Percentiles rank a stretch among this genome's conserved stretches.
These are phyloP conservation scores for Aspergillus saccharolyticus DNA, from an alignment of 495 filamentous ascomycete species.

Conservation along the genomic window DNA sequence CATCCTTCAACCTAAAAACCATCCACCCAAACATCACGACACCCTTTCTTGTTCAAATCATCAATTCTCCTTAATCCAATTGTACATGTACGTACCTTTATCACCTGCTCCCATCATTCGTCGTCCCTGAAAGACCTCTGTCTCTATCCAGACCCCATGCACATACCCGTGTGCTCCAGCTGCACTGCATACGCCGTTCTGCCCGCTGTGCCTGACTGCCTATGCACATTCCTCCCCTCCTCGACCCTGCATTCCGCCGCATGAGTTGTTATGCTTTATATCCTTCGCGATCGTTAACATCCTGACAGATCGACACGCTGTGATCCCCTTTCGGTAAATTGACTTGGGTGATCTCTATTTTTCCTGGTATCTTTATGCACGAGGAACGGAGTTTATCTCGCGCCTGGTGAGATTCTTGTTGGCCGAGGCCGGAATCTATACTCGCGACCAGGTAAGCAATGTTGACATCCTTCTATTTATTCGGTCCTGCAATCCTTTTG, in stretches of 20 bases:
- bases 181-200: background rate
- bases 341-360: conserved; percentile 7
- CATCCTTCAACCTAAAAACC: too few relatives aligned
- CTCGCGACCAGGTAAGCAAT: conserved; percentile 14
- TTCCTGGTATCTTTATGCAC: conserved; percentile 13
- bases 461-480: conserved; percentile 6
- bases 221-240: conserved; percentile 17
- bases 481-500: conserved; percentile 2
- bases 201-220: background rate
- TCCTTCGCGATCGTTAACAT: conserved; percentile 4
- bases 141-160: background rate
- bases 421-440: conserved; percentile 16
- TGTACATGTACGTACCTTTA: background rate
- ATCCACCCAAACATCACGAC: too few relatives aligned
- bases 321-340: conserved; percentile 11
- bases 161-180: conserved; percentile 5
- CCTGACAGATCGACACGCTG: conserved; percentile 18
- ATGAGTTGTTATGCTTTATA: conserved; percentile 15
- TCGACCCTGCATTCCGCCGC: conserved; percentile 20
- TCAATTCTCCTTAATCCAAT: background rate
- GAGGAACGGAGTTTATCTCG: conserved; percentile 11
- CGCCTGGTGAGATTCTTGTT: conserved; percentile 15
- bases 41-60: background rate
- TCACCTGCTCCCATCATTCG: conserved; percentile 2
- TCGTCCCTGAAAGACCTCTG: conserved; percentile 9